phyloP scores from a whole-genome alignment of 768 basidiomycete genomes.

The Xanthoconium stramineum region DNA sequence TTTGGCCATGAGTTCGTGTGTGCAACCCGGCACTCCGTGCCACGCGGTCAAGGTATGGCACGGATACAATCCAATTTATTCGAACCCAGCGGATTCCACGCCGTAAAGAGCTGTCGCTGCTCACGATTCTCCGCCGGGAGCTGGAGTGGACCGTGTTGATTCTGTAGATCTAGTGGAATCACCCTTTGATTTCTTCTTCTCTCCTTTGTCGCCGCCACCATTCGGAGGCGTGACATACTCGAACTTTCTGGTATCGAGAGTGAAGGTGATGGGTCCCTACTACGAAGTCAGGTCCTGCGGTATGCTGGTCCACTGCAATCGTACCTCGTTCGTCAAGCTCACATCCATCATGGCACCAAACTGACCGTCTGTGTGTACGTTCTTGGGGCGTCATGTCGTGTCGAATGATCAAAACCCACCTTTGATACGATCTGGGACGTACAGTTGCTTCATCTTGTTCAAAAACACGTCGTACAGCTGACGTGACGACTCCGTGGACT shows the following conservation, averaged over 20 bases:
- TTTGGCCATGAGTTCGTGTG: background rate
- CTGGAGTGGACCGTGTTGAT: background rate
- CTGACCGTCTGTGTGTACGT: conserved; percentile 60
- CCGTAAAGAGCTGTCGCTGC: background rate
- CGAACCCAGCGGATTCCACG: background rate
- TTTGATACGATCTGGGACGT: conserved; percentile 75
- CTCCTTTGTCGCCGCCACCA: conserved; percentile 6
- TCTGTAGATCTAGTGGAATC: conserved; percentile 6
- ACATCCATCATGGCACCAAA: conserved; percentile 99
- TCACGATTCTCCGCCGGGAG: conserved; percentile 8
- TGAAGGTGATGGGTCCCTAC: conserved; percentile 84
- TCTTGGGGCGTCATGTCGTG: background rate
- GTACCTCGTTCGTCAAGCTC: conserved; percentile 80
- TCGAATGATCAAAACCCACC: conserved; percentile 39
- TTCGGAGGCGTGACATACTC: conserved; percentile 48
- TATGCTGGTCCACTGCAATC: conserved; percentile 8
- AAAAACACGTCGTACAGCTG: conserved; percentile 72
- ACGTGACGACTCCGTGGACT: conserved; percentile 68
- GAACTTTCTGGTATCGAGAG: conserved; percentile 76
- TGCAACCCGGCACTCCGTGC: background rate
- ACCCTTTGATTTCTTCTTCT: conserved; percentile 5
- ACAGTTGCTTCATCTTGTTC: conserved; percentile 58
- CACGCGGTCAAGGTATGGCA: background rate
- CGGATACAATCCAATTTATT: conserved; percentile 1
- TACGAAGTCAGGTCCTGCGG: conserved; percentile 1